Percentiles rank a stretch among this genome's conserved stretches.
Evolutionary conservation across 805 yeast genomes (phyloP).

Genomic region (Wickerhamomyces chambardii): DNA sequence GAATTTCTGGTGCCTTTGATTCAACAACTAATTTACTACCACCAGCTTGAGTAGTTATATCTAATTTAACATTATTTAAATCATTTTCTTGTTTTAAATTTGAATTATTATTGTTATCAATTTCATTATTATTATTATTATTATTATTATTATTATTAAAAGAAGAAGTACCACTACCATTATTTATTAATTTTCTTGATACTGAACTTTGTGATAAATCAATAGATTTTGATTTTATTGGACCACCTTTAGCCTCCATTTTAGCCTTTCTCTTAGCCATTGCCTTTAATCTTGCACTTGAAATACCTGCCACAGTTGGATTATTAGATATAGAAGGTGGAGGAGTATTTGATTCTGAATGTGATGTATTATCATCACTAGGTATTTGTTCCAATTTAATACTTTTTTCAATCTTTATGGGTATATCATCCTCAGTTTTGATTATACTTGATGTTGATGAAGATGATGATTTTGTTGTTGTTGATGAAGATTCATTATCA

Average conservation of each 20-base stretch:
- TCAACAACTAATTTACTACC: conserved; percentile 81
- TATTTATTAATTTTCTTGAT: conserved; percentile 37
- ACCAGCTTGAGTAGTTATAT: conserved; percentile 72
- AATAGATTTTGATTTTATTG: conserved; percentile 38
- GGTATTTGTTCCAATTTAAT: conserved; percentile 4
- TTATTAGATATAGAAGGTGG: conserved; percentile 10
- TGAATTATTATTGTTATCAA: neutral
- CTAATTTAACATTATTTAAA: conserved; percentile 32
- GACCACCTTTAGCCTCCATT: conserved; percentile 46
- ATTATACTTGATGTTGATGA: neutral
- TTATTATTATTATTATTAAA: no score
- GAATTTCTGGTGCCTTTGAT: conserved; percentile 52
- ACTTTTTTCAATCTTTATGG: conserved; percentile 4
- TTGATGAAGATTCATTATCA: conserved; percentile 10
- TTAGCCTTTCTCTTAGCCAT: conserved; percentile 91
- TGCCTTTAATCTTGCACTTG: conserved; percentile 79
- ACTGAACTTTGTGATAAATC: conserved; percentile 69
- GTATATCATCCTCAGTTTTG: conserved; percentile 1
- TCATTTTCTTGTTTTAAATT: conserved; percentile 10
- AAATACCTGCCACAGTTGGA: conserved; percentile 22
- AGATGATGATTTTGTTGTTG: conserved; percentile 5
- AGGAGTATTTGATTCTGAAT: conserved; percentile 9
- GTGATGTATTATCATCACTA: conserved; percentile 1
- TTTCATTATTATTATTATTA: no score
- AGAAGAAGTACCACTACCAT: no score